Percentiles rank a stretch among this genome's conserved stretches.
Evolutionary conservation across 345 rosid species (phyloP).

Genomic region (Aegle marmelos): DNA sequence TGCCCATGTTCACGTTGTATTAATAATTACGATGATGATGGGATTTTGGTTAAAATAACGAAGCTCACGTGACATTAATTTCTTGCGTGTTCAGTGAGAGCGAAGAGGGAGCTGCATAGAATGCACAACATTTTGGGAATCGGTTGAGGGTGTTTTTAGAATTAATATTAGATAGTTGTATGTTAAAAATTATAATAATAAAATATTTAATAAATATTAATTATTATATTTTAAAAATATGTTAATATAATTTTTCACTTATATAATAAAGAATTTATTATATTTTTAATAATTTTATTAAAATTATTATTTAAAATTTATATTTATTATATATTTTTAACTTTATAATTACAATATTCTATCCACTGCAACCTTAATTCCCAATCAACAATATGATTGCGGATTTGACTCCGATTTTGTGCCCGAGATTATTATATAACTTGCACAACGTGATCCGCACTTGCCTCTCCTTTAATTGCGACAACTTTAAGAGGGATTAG

Average conservation of each 20-base stretch:
- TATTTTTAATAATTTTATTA: too few species aligned
- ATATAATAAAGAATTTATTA: too few species aligned
- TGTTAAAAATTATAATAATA: too few species aligned
- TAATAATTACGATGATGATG: not conserved
- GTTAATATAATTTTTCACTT: too few species aligned
- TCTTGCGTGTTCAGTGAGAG: not conserved
- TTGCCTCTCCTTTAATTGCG: not conserved
- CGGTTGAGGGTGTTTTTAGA: too few species aligned
- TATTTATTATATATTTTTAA: too few species aligned
- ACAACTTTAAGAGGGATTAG: not conserved
- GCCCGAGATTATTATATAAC: not conserved
- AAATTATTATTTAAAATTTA: too few species aligned
- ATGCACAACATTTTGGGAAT: not conserved
- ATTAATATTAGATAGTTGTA: too few species aligned
- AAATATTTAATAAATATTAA: too few species aligned
- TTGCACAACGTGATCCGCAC: constrained; percentile 22
- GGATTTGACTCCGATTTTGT: not conserved
- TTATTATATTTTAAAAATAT: too few species aligned
- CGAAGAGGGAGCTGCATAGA: not conserved
- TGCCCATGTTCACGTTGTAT: not conserved
- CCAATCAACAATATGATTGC: not conserved
- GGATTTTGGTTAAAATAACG: not conserved
- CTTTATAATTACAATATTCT: too few species aligned
- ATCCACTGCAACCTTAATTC: too few species aligned
- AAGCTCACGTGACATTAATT: not conserved